phyloP scores from a whole-genome alignment of 805 yeast genomes.

The Starmerella geochares region DNA sequence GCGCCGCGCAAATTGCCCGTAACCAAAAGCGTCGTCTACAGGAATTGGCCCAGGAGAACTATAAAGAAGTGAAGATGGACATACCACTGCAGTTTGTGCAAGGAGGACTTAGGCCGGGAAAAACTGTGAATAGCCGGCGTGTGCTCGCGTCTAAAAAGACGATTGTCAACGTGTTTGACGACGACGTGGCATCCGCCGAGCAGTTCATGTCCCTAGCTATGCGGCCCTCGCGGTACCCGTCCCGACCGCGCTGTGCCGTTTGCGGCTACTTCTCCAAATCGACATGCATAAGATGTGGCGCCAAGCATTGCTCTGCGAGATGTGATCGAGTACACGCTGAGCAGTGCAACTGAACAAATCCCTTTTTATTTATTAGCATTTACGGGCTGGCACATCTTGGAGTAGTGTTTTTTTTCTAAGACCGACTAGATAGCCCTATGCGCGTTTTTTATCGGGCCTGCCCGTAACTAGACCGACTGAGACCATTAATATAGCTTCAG shows the following conservation, averaged over 20 bases:
- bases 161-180: conserved; percentile 35
- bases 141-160: conserved; percentile 34
- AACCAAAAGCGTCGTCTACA: conserved; percentile 21
- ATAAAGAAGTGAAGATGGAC: conserved; percentile 23
- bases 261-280: conserved; percentile 35
- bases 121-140: conserved; percentile 31
- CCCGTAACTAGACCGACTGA: no score
- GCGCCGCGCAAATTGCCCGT: conserved; percentile 18
- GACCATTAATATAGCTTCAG: no score
- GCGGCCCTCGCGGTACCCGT: conserved; percentile 33
- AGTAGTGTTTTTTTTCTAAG: no score
- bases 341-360: conserved; percentile 9
- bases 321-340: conserved; percentile 33
- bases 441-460: no score
- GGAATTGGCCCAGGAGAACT: conserved; percentile 25
- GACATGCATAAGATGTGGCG: conserved; percentile 33
- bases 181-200: conserved; percentile 32
- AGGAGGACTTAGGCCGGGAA: conserved; percentile 25
- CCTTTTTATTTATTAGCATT: conserved; percentile 4
- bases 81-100: conserved; percentile 25
- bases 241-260: conserved; percentile 31
- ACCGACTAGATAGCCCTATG: no score
- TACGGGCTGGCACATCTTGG: no score
- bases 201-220: conserved; percentile 29
- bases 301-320: conserved; percentile 30